Percentiles rank a stretch among this genome's conserved stretches.
Conservation (phyloP, 306 rosid genomes). For the Vigna reflexopilosa region DNA sequence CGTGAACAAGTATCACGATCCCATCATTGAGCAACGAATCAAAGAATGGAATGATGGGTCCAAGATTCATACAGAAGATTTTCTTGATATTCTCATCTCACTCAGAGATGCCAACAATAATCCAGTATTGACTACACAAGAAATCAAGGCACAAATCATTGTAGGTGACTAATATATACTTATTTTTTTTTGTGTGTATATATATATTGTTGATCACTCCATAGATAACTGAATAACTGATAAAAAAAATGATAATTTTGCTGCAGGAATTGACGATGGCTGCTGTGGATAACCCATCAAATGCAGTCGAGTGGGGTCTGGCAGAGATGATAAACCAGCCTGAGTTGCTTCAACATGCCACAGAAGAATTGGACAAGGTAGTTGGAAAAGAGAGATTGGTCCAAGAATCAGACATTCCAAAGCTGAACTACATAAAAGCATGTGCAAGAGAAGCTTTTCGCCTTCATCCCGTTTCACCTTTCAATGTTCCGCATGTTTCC, state of each 20-base stretch:
- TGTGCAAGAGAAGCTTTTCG: conserved; percentile 35
- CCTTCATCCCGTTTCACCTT: conserved; percentile 48
- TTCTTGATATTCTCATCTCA: conserved; percentile 48
- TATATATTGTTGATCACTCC: not conserved
- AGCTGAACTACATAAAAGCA: conserved; percentile 47
- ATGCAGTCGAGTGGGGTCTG: conserved; percentile 31
- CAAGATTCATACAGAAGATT: conserved; percentile 40
- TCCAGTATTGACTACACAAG: conserved; percentile 29
- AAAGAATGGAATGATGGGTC: conserved; percentile 29
- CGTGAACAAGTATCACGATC: conserved; percentile 34
- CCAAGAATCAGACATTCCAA: conserved; percentile 47
- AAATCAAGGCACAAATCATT: conserved; percentile 49
- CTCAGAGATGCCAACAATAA: conserved; percentile 31
- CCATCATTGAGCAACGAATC: conserved; percentile 12
- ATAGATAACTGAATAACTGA: not conserved
- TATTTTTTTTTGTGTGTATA: not conserved
- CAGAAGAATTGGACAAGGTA: conserved; percentile 6
- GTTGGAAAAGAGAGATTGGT: conserved; percentile 21
- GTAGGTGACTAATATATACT: not conserved
- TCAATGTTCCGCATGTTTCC: conserved; percentile 45
- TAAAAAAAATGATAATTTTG: not conserved
- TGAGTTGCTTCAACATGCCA: not conserved
- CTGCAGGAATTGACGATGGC: conserved; percentile 49
- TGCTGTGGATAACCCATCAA: conserved; percentile 52
- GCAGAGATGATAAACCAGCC: conserved; percentile 36